Percentiles rank a stretch among this genome's conserved stretches.
Conservation (phyloP, 805 yeast genomes). For the Candida incommunis region DNA sequence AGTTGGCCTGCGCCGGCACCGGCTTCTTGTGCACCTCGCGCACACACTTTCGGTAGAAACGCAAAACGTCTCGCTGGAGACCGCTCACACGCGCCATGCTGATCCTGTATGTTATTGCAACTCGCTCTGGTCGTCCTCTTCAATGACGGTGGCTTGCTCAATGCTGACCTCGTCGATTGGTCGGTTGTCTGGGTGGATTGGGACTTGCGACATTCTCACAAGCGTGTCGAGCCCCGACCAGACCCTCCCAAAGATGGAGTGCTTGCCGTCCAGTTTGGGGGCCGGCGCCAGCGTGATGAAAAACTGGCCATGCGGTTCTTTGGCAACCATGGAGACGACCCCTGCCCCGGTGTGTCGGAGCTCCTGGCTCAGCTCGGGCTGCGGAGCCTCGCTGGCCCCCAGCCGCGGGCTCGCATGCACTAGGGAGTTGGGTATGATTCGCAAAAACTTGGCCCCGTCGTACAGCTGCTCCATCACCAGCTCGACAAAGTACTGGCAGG, state of each 20-base stretch:
- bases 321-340: neutral
- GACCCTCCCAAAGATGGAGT: neutral
- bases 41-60: constrained; percentile 35
- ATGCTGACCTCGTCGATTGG: neutral
- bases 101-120: too few species aligned
- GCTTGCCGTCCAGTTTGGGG: neutral
- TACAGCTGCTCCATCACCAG: neutral
- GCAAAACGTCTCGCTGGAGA: constrained; percentile 27
- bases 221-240: neutral
- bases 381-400: neutral
- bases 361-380: neutral
- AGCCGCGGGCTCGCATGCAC: neutral
- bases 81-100: constrained; percentile 14
- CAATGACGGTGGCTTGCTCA: neutral
- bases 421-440: neutral
- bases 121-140: too few species aligned
- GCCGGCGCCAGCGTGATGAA: neutral
- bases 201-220: neutral
- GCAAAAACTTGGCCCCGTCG: neutral
- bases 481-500: neutral
- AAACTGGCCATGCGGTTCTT: neutral
- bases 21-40: constrained; percentile 35
- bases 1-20: constrained; percentile 29
- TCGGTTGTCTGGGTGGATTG: neutral
- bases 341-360: constrained; percentile 1